These are phyloP conservation scores for Pythium angustatum DNA, from an alignment of 352 stramenopile species.

Conservation along the genomic window DNA sequence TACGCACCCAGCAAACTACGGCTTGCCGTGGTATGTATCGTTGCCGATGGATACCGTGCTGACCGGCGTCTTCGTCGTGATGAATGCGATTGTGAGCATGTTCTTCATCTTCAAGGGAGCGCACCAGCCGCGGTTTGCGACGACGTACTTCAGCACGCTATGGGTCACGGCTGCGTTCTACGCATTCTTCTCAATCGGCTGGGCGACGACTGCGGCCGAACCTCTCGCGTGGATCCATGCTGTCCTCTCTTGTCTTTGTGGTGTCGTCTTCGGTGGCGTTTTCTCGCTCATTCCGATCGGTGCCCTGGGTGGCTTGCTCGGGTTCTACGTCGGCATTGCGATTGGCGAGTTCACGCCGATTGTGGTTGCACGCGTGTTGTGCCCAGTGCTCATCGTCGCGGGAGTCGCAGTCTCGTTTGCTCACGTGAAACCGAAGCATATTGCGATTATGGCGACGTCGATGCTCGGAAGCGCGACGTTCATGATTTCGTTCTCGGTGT, in stretches of 20 bases:
- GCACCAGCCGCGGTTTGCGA: constrained; percentile 50
- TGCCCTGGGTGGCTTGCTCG: constrained; percentile 64
- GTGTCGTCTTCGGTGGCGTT: constrained; percentile 68
- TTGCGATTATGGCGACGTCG: constrained; percentile 69
- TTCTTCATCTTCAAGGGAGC: constrained; percentile 62
- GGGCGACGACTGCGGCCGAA: constrained; percentile 28
- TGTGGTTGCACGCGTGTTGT: constrained; percentile 59
- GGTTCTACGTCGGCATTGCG: constrained; percentile 62
- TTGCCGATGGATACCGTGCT: constrained; percentile 53
- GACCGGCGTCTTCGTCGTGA: constrained; percentile 47
- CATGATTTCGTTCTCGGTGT: constrained; percentile 74
- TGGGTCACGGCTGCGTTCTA: constrained; percentile 73
- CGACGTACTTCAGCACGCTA: constrained; percentile 56
- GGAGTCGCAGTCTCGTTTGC: constrained; percentile 49
- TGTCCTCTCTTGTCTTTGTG: constrained; percentile 67
- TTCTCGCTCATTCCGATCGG: constrained; percentile 58
- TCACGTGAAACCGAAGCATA: constrained; percentile 49
- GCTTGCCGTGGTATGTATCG: constrained; percentile 81
- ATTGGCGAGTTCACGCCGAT: constrained; percentile 71
- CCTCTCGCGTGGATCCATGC: constrained; percentile 69
- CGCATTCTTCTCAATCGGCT: constrained; percentile 54
- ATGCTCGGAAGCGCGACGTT: constrained; percentile 65
- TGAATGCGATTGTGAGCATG: constrained; percentile 58
- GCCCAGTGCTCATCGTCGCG: constrained; percentile 39
- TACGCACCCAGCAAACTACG: constrained; percentile 81